phyloP scores from a whole-genome alignment of 495 filamentous ascomycete genomes.

The Penicillium longicatenatum region DNA sequence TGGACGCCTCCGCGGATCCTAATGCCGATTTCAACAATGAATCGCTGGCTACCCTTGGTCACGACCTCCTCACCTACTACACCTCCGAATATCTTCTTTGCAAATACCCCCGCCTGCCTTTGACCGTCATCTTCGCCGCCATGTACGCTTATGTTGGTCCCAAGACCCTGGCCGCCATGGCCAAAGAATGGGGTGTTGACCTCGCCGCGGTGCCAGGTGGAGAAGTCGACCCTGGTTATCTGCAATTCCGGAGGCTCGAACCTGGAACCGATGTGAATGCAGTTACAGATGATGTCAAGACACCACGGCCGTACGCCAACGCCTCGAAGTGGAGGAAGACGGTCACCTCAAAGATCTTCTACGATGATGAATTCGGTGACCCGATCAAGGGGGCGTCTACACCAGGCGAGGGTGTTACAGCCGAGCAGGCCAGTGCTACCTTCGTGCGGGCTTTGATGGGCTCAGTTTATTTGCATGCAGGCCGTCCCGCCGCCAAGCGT shows the following conservation, averaged over 20 bases:
- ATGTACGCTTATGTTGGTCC: constrained; percentile 80
- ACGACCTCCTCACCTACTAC: constrained; percentile 81
- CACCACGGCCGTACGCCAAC: constrained; percentile 44
- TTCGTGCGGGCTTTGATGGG: constrained; percentile 83
- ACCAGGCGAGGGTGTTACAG: constrained; percentile 36
- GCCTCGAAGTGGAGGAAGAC: constrained; percentile 67
- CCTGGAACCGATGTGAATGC: constrained; percentile 54
- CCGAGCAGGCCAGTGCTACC: constrained; percentile 55
- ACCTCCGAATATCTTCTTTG: constrained; percentile 83
- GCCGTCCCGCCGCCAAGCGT: constrained; percentile 65
- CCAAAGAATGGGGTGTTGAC: constrained; percentile 89
- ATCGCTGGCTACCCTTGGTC: constrained; percentile 78
- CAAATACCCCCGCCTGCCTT: constrained; percentile 86
- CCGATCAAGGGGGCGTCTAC: constrained; percentile 32
- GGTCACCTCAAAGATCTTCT: constrained; percentile 68
- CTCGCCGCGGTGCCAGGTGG: constrained; percentile 76
- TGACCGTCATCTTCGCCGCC: constrained; percentile 77
- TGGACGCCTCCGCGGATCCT: constrained; percentile 80
- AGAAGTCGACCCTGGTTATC: constrained; percentile 90
- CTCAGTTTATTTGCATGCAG: constrained; percentile 78
- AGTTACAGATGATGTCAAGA: constrained; percentile 16
- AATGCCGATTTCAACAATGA: constrained; percentile 77
- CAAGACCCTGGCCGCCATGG: constrained; percentile 66
- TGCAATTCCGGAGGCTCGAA: constrained; percentile 71
- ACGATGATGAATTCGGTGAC: constrained; percentile 81